Conservation (phyloP, 306 rosid species). For the Cajanus cajan region DNA sequence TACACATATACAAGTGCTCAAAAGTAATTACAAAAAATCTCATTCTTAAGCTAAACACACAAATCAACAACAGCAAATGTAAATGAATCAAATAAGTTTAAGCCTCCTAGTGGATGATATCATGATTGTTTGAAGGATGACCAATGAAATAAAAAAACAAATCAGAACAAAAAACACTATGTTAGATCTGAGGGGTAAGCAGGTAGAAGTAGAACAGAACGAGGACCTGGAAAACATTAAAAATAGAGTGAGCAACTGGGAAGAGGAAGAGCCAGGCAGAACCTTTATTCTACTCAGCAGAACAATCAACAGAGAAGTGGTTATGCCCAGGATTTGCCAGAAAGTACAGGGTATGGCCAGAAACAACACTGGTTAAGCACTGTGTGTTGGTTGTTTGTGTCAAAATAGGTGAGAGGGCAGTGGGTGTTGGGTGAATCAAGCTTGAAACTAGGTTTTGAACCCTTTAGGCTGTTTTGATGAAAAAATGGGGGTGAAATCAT, state of each 20-base stretch:
- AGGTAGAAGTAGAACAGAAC: neutral
- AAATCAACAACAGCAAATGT: neutral
- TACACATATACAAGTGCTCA: neutral
- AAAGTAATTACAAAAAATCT: neutral
- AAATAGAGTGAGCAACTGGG: neutral
- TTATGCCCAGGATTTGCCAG: neutral
- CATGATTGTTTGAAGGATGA: neutral
- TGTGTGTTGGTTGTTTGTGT: neutral
- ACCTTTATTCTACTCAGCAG: neutral
- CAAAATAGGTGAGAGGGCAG: neutral
- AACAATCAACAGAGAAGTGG: neutral
- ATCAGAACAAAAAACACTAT: neutral
- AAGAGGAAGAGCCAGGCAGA: neutral
- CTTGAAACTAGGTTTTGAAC: neutral
- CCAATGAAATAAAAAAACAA: neutral
- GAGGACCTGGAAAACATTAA: neutral
- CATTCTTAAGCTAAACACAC: neutral
- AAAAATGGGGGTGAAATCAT: neutral
- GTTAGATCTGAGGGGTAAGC: neutral
- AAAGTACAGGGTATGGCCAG: neutral
- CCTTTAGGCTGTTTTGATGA: neutral
- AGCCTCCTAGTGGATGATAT: neutral
- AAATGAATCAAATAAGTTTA: neutral
- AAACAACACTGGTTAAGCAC: neutral
- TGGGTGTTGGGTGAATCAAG: neutral